These are phyloP conservation scores for Trichoderma oligosporum DNA, from an alignment of 2,329 filamentous ascomycete genomes.

Conservation along the genomic window DNA sequence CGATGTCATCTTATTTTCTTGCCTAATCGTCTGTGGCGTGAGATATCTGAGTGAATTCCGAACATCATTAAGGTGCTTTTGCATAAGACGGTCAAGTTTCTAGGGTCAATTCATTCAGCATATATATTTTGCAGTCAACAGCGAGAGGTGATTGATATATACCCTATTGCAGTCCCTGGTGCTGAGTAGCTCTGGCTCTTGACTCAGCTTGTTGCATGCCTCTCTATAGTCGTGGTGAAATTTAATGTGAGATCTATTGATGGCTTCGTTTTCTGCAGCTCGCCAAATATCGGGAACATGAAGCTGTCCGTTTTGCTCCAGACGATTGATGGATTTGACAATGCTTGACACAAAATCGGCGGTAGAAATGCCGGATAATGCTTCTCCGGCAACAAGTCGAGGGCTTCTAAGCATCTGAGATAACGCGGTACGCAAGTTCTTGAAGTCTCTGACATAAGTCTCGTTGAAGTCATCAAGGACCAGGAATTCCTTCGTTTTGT, in stretches of 20 bases:
- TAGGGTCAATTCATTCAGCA: not conserved
- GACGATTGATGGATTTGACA: slow-evolving; percentile 14
- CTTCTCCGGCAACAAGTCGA: slow-evolving; percentile 9
- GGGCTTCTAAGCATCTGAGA: slow-evolving; percentile 7
- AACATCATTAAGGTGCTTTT: not conserved
- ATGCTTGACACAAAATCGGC: slow-evolving; percentile 15
- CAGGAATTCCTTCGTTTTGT: slow-evolving; percentile 12
- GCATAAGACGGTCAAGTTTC: slow-evolving; percentile 13
- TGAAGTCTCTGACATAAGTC: slow-evolving; percentile 14
- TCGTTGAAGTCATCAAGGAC: slow-evolving; percentile 13
- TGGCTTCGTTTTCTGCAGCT: slow-evolving; percentile 9
- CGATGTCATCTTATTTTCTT: not conserved
- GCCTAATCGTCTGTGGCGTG: slow-evolving; percentile 4
- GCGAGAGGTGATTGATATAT: not conserved
- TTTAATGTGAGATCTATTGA: slow-evolving; percentile 16
- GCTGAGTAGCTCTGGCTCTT: slow-evolving; percentile 2
- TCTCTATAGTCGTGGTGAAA: slow-evolving; percentile 15
- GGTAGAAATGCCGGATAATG: slow-evolving; percentile 1
- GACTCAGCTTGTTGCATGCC: slow-evolving; percentile 9
- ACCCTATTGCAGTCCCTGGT: slow-evolving; percentile 16
- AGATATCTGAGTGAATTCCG: slow-evolving; percentile 9
- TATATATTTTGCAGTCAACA: too few relatives aligned
- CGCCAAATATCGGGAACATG: slow-evolving; percentile 14
- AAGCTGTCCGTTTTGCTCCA: slow-evolving; percentile 11
- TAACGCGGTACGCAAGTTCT: slow-evolving; percentile 5